phyloP scores from a whole-genome alignment of 768 basidiomycete species.

The Hortiboletus flavorubellus region DNA sequence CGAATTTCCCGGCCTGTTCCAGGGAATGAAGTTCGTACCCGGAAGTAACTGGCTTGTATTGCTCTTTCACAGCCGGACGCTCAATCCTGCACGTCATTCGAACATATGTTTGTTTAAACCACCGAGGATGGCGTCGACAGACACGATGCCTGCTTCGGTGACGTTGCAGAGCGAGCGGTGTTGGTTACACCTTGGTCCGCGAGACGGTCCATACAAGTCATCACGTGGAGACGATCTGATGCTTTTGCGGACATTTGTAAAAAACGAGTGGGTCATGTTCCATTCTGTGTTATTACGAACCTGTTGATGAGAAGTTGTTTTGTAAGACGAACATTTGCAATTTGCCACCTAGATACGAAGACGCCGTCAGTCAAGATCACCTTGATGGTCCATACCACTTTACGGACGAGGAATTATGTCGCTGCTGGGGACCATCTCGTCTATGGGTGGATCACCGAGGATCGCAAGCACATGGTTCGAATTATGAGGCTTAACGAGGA shows the following conservation, averaged over 20 bases:
- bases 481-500: conserved; percentile 30
- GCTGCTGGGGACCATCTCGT: conserved; percentile 23
- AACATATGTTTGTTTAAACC: conserved; percentile 29
- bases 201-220: conserved; percentile 30
- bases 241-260: conserved; percentile 25
- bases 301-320: neutral
- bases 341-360: conserved; percentile 26
- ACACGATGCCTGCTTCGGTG: conserved; percentile 9
- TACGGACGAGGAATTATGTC: conserved; percentile 25
- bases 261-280: conserved; percentile 21
- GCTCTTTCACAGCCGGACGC: conserved; percentile 30
- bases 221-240: conserved; percentile 30
- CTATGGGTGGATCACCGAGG: conserved; percentile 31
- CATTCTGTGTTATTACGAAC: neutral
- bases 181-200: conserved; percentile 22
- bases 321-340: conserved; percentile 25
- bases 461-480: conserved; percentile 28
- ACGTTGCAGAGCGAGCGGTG: conserved; percentile 31
- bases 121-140: conserved; percentile 1
- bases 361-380: conserved; percentile 25
- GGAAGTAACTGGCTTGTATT: conserved; percentile 30
- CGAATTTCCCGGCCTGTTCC: conserved; percentile 30
- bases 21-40: conserved; percentile 30
- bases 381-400: conserved; percentile 22
- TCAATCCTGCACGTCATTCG: conserved; percentile 29